Conservation (phyloP, 257 asterid species). For the Rehmannia glutinosa region DNA sequence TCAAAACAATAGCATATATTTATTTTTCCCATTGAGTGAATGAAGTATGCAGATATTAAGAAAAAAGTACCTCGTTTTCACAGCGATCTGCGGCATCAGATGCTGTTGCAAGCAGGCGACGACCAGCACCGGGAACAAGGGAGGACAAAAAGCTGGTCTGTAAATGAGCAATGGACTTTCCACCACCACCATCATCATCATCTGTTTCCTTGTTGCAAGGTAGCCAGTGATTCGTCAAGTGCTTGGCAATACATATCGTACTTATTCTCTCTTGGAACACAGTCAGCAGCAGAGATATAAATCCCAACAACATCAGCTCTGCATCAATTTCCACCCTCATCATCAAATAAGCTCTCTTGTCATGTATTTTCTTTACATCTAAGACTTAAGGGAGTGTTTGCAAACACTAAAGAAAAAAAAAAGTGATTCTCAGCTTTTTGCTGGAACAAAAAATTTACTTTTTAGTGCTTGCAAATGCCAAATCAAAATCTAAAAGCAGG, state of each 20-base stretch:
- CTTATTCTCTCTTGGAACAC: slow-evolving; percentile 40
- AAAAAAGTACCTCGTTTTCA: slow-evolving; percentile 28
- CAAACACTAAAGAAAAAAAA: too few relatives aligned
- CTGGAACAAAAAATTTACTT: too few relatives aligned
- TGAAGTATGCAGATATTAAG: too few relatives aligned
- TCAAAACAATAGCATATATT: too few relatives aligned
- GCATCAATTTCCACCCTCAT: slow-evolving; percentile 28
- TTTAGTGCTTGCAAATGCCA: too few relatives aligned
- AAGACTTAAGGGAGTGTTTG: too few relatives aligned
- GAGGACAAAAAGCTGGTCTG: too few relatives aligned
- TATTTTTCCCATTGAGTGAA: too few relatives aligned
- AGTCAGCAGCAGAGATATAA: slow-evolving; percentile 45
- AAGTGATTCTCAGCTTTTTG: too few relatives aligned
- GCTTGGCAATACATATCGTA: slow-evolving; percentile 39
- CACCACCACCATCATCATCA: neutral
- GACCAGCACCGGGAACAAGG: slow-evolving; percentile 15
- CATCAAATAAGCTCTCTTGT: too few relatives aligned
- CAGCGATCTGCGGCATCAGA: slow-evolving; percentile 28
- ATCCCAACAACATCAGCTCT: slow-evolving; percentile 71
- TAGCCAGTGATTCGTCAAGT: slow-evolving; percentile 39
- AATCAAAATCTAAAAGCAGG: too few relatives aligned
- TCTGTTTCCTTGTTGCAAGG: slow-evolving; percentile 34
- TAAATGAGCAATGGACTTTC: slow-evolving; percentile 11
- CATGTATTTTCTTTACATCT: too few relatives aligned
- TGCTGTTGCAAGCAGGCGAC: slow-evolving; percentile 38